phyloP scores from a whole-genome alignment of 73 alveolate species.

The Paramecium sonneborni region DNA sequence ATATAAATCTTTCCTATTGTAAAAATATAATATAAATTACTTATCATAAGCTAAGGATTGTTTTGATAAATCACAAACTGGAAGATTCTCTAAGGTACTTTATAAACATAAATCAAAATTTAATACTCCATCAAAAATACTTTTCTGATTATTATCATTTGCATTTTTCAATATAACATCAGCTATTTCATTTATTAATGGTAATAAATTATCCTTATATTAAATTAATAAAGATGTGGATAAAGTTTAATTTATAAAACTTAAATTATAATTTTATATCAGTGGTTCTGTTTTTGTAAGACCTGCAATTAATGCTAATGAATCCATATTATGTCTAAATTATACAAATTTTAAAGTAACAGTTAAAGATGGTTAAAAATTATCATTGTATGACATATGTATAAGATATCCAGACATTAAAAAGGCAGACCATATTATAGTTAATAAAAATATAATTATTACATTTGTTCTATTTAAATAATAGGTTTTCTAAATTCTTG shows the following conservation, averaged over 20 bases:
- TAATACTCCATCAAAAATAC: background rate
- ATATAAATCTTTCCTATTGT: background rate
- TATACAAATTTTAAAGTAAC: background rate
- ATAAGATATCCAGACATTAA: slow-evolving; percentile 39
- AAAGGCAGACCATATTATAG: slow-evolving; percentile 8
- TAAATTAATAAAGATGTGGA: background rate
- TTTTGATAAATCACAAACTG: background rate
- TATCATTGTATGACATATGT: slow-evolving; percentile 19
- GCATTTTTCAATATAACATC: background rate
- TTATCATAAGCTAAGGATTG: slow-evolving; percentile 13
- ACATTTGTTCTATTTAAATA: slow-evolving; percentile 1
- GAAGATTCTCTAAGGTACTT: background rate
- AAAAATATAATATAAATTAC: background rate
- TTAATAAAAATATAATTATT: background rate
- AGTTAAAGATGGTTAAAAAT: slow-evolving; percentile 19
- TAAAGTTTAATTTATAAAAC: background rate
- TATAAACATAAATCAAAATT: background rate
- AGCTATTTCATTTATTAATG: background rate
- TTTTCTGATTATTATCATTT: background rate
- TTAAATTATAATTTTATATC: background rate
- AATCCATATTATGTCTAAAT: slow-evolving; percentile 33
- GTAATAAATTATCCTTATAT: background rate
- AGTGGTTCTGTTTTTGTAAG: background rate
- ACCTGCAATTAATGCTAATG: background rate
- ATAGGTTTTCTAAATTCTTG: background rate